phyloP scores from a whole-genome alignment of 805 yeast species.

The Cephaloascus albidus region DNA sequence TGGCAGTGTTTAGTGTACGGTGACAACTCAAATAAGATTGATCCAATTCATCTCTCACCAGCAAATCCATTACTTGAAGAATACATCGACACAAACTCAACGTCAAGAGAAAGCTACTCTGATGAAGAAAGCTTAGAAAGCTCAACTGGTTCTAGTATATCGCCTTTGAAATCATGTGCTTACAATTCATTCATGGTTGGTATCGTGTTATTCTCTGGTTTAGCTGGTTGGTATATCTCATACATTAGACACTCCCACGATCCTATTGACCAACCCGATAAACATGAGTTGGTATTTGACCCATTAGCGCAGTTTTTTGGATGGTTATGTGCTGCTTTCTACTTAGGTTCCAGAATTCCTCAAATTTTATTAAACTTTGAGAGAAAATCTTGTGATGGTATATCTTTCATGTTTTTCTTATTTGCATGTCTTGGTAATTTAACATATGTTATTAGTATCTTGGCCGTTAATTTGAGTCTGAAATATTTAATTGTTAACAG shows the following conservation, averaged over 20 bases:
- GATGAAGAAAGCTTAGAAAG: slow-evolving; percentile 3
- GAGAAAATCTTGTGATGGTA: slow-evolving; percentile 91
- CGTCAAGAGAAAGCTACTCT: slow-evolving; percentile 26
- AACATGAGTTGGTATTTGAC: slow-evolving; percentile 50
- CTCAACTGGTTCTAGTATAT: not conserved
- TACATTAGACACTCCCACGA: slow-evolving; percentile 35
- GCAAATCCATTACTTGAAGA: slow-evolving; percentile 77
- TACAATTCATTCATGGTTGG: slow-evolving; percentile 39
- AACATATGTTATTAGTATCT: slow-evolving; percentile 81
- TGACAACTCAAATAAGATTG: slow-evolving; percentile 43
- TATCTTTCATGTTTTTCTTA: slow-evolving; percentile 84
- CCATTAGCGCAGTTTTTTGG: slow-evolving; percentile 84
- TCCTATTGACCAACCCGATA: slow-evolving; percentile 20
- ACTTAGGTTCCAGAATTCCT: slow-evolving; percentile 85
- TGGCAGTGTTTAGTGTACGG: slow-evolving; percentile 82
- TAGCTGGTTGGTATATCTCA: slow-evolving; percentile 80
- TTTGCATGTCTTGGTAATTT: slow-evolving; percentile 94
- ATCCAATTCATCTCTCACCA: slow-evolving; percentile 75
- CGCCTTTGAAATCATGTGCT: not conserved
- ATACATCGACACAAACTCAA: slow-evolving; percentile 46
- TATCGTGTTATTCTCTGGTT: slow-evolving; percentile 66
- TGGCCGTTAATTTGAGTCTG: slow-evolving; percentile 62
- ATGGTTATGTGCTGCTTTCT: slow-evolving; percentile 63
- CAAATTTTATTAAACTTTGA: slow-evolving; percentile 79
- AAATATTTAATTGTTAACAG: slow-evolving; percentile 73